These are phyloP conservation scores for Claviceps africana DNA, from an alignment of 2,329 filamentous ascomycete species.

Conservation along the genomic window DNA sequence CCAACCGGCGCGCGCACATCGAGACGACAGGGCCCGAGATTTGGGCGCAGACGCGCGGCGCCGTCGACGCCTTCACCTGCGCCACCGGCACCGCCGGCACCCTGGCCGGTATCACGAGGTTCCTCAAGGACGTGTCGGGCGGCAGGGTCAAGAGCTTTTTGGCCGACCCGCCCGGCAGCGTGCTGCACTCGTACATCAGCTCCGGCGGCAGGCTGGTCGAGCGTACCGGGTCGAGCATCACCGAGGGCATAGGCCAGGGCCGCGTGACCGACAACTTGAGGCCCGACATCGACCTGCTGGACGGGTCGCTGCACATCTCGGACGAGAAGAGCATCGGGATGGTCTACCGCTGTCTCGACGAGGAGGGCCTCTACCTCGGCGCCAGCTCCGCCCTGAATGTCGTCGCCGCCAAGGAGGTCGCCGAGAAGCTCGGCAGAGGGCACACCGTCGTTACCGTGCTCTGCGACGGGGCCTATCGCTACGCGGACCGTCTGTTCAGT, in stretches of 20 bases:
- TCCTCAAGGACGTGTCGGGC: slow-evolving; percentile 67
- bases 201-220: slow-evolving; percentile 76
- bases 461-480: slow-evolving; percentile 93
- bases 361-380: slow-evolving; percentile 89
- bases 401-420: slow-evolving; percentile 85
- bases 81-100: slow-evolving; percentile 89
- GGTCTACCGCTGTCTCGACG: slow-evolving; percentile 91
- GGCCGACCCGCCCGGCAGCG: slow-evolving; percentile 85
- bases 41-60: slow-evolving; percentile 79
- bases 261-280: slow-evolving; percentile 88
- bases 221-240: slow-evolving; percentile 75
- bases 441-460: slow-evolving; percentile 88
- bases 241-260: slow-evolving; percentile 94
- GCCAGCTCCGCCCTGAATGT: slow-evolving; percentile 92
- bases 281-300: slow-evolving; percentile 70
- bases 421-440: slow-evolving; percentile 75
- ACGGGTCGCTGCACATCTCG: slow-evolving; percentile 69
- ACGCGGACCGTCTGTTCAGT: slow-evolving; percentile 87
- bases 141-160: slow-evolving; percentile 77
- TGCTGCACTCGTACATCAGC: slow-evolving; percentile 81
- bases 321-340: slow-evolving; percentile 95
- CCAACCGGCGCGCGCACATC: slow-evolving; percentile 85
- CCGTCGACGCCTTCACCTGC: slow-evolving; percentile 87
- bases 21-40: slow-evolving; percentile 97
- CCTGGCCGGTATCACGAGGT: slow-evolving; percentile 75